phyloP scores from a whole-genome alignment of 176 grass and related monocot species.

The Aegilops sharonensis region DNA sequence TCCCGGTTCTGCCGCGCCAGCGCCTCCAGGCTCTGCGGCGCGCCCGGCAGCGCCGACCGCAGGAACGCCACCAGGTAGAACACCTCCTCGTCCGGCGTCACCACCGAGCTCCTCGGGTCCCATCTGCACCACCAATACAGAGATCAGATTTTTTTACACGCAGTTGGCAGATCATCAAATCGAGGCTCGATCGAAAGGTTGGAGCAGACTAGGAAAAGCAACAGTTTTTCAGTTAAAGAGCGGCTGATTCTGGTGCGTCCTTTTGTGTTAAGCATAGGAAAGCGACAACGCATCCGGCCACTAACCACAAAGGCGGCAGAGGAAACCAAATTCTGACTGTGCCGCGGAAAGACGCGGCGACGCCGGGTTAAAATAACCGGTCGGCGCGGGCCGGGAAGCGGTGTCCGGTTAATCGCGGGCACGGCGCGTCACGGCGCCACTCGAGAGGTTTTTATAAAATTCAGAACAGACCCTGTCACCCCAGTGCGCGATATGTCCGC shows the following conservation, averaged over 20 bases:
- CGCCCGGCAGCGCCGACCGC: conserved; percentile 62
- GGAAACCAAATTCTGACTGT: not conserved
- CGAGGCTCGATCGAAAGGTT: not conserved
- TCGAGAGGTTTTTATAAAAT: not conserved
- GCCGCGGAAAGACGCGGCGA: conserved; percentile 11
- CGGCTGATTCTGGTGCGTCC: conserved; percentile 18
- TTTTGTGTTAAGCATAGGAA: conserved; percentile 11
- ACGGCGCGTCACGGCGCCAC: not conserved
- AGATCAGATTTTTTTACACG: not conserved
- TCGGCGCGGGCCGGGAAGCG: conserved; percentile 5
- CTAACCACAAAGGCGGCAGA: not conserved
- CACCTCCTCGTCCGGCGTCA: conserved; percentile 82
- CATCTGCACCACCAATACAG: conserved; percentile 36
- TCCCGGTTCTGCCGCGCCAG: conserved; percentile 67
- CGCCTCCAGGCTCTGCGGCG: conserved; percentile 46
- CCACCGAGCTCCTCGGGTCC: conserved; percentile 76
- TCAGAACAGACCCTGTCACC: conserved; percentile 37
- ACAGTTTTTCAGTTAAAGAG: not conserved
- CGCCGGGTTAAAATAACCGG: conserved; percentile 30
- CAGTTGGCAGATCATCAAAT: not conserved
- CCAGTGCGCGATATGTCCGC: conserved; percentile 47
- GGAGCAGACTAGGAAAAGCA: not conserved
- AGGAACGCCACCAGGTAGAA: conserved; percentile 97
- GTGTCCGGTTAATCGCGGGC: not conserved
- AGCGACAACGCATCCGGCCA: conserved; percentile 28